Evolutionary conservation across 2,329 filamentous ascomycete species (phyloP), one percentile per base, ranked within the genome.

Genomic region (Blumeriella jaapii): DNA sequence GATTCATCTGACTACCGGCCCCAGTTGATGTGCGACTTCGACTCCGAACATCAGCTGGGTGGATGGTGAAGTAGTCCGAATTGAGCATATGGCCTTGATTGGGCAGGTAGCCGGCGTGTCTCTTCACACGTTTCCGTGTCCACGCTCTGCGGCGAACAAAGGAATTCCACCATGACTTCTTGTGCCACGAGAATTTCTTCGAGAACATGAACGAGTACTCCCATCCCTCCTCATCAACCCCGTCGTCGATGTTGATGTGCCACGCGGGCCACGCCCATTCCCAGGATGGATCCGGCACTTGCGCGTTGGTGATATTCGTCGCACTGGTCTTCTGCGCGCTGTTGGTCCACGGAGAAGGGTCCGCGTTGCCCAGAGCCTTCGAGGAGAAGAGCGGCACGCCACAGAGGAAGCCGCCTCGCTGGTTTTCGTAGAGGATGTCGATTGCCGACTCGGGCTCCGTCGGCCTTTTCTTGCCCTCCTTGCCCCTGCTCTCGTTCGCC

Each of bases 271-370:
- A 79, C 2, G 62, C 75, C 91, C 91, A 98, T 55, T 84, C 77
- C 91, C 91, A 98, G 43, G 79, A 84, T 5, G 91, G 91, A 55
- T 98, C 91, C 0, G 91, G 91, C 1, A 94, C 74, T 57, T 95
- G 87, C 0, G 89, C 86, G 41, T 85, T 95, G 40, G 78, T 73
- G 43, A 89, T 93, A 54, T 69, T 61, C 7, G 73, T 78, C 8
- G 71, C 70, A 33, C 71, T 77, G 8, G 71, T 58, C 42, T 71
- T 72, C 47, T 75, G 66, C 15, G 63, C 70, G 13, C 61, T 61
- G 47, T 86, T 94, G 31, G 87, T 84, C 91, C 91, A 98, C 1
- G 86, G 68, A 6, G 81, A 61, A 0, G 87, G 85, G 53, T 98
- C 91, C 31, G 93, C 71, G 41, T 83, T 81, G 22, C 93, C 76